Evolutionary conservation across 106 monocot genomes (phyloP).

Genomic region (Allium cepa): DNA sequence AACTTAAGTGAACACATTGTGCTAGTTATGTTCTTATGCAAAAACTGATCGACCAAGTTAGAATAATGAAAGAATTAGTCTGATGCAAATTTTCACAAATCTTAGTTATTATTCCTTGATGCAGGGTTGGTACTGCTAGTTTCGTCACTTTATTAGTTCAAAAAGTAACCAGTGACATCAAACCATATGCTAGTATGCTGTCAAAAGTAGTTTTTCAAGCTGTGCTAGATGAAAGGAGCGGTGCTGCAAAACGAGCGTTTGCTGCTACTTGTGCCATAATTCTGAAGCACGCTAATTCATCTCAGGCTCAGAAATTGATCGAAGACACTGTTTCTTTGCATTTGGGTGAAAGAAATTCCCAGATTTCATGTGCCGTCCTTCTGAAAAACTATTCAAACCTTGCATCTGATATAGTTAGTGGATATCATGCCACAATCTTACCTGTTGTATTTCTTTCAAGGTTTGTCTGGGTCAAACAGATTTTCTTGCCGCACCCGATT

Average conservation of each 20-base stretch:
- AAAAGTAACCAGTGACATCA: conserved; percentile 69
- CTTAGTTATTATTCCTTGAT: neutral
- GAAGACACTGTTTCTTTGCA: conserved; percentile 73
- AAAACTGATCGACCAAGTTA: too few relatives aligned
- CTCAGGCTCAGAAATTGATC: conserved; percentile 67
- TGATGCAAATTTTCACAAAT: too few relatives aligned
- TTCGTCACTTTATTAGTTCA: conserved; percentile 81
- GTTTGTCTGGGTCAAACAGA: conserved; percentile 23
- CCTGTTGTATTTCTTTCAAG: conserved; percentile 83
- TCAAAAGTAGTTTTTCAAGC: conserved; percentile 66
- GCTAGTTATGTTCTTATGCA: too few relatives aligned
- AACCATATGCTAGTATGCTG: conserved; percentile 44
- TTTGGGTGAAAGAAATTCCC: conserved; percentile 77
- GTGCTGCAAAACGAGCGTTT: conserved; percentile 74
- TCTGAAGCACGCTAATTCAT: conserved; percentile 59
- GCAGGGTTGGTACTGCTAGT: conserved; percentile 90
- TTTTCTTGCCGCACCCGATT: too few relatives aligned
- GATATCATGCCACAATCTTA: conserved; percentile 55
- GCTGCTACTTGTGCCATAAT: conserved; percentile 73
- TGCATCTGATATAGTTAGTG: conserved; percentile 66
- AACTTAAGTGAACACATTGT: too few relatives aligned
- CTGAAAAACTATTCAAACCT: conserved; percentile 63
- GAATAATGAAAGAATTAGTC: too few relatives aligned
- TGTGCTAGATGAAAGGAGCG: conserved; percentile 75
- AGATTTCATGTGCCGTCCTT: conserved; percentile 77